Evolutionary conservation across 2,329 filamentous ascomycete genomes (phyloP).

Genomic region (Diaporthe sp.): DNA sequence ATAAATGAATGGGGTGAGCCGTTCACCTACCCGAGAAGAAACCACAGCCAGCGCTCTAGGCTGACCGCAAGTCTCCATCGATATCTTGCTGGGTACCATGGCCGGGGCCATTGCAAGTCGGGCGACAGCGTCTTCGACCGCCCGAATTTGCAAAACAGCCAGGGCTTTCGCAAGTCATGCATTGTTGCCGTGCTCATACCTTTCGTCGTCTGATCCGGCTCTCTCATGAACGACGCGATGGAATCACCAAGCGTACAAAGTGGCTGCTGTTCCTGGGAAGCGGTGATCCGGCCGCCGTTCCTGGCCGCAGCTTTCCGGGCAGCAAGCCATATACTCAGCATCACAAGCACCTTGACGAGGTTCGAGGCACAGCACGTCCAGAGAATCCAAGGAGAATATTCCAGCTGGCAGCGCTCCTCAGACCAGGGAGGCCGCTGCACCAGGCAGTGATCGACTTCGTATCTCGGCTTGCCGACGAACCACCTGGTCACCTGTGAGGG

Average conservation of each 20-base stretch:
- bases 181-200: slow-evolving; percentile 1
- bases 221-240: slow-evolving; percentile 26
- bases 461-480: slow-evolving; percentile 44
- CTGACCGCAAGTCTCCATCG: not conserved
- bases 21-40: not conserved
- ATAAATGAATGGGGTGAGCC: too few species aligned
- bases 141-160: not conserved
- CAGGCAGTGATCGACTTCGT: slow-evolving; percentile 47
- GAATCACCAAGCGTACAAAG: slow-evolving; percentile 45
- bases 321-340: slow-evolving; percentile 44
- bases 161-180: not conserved
- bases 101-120: not conserved
- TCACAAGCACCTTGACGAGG: slow-evolving; percentile 43
- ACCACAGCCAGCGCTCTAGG: not conserved
- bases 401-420: slow-evolving; percentile 43
- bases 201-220: not conserved
- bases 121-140: slow-evolving; percentile 33
- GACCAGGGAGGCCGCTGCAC: slow-evolving; percentile 42
- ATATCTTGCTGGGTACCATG: not conserved
- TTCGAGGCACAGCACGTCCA: slow-evolving; percentile 44
- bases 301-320: not conserved
- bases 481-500: slow-evolving; percentile 41
- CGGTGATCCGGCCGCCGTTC: not conserved
- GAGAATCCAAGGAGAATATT: slow-evolving; percentile 47
- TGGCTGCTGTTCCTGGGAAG: not conserved